Evolutionary conservation across 1,139 yeast genomes (phyloP), one percentile per base, ranked within the genome.

Genomic region (Yamadazyma blattariae): DNA sequence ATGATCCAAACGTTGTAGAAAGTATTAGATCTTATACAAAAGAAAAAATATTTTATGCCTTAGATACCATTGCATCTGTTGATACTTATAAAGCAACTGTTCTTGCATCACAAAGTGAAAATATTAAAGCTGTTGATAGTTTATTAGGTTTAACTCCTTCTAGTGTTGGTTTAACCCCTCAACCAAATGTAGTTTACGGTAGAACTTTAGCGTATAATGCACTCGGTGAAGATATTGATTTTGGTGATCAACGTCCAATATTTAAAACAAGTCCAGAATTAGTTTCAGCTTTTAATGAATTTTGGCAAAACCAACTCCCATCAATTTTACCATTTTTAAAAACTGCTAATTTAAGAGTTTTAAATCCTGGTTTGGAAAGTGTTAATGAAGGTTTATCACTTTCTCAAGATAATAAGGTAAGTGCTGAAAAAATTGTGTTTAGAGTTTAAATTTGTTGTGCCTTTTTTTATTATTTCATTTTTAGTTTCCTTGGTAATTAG

Each of bases 81-180:
- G 39, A 39, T 4, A 48, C 59, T 5, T 41, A 44, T 27, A 61
- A 56, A 36, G 20, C 35, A 15, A 34, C 34, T 4, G 55, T 53
- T 36, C 59, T 56, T 38, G 45, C 59, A 4, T 50, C 59, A 7
- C 51, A 46, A 30, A 57, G 52, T 4, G 39, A 70, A 4, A 56
- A 54, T 2, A 33, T 35, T 13, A 20, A 23, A 3, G 36, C 35
- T 7, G 30, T 42, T 19, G 44, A 40, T 23, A 42, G 37, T n/a
- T n/a, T n/a, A n/a, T n/a, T n/a, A n/a, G n/a, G n/a, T n/a, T n/a
- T n/a, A 13, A n/a, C 14, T 2, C 19, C 77, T 0, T 51, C 50
- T 5, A 59, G 57, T n/a, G 54, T 78, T 18, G 74, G 69, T 32
- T 73, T 74, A 4, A 83, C 82, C 51, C 77, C 79, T 48, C 78